Evolutionary conservation across 108 stramenopile genomes (phyloP).

Genomic region (Skeletonema tropicum): DNA sequence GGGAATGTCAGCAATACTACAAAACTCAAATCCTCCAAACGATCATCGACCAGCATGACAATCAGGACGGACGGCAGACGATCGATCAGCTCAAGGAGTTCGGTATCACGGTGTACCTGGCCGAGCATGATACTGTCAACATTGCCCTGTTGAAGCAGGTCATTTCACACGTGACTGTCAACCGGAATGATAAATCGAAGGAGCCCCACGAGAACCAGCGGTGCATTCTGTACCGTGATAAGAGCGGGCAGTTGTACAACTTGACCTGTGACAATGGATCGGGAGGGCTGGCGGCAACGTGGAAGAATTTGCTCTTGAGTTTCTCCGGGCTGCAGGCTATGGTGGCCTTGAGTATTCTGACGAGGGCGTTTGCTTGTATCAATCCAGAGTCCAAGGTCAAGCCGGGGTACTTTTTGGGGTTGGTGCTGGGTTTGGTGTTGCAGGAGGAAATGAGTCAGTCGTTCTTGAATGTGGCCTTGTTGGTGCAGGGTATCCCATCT

Average conservation of each 20-base stretch:
- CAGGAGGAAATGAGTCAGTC: conserved; percentile 62
- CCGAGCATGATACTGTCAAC: conserved; percentile 36
- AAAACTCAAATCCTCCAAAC: conserved; percentile 37
- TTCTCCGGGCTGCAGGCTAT: conserved; percentile 68
- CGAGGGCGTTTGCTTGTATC: conserved; percentile 51
- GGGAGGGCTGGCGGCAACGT: conserved; percentile 41
- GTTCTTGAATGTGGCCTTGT: conserved; percentile 65
- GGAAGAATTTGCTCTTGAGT: conserved; percentile 41
- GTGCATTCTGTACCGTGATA: conserved; percentile 63
- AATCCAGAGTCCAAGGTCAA: conserved; percentile 33
- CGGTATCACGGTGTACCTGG: conserved; percentile 51
- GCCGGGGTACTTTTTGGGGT: conserved; percentile 45
- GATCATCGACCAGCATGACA: conserved; percentile 33
- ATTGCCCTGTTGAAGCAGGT: conserved; percentile 34
- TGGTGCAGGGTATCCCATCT: conserved; percentile 61
- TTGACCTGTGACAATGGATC: conserved; percentile 46
- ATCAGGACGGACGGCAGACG: conserved; percentile 35
- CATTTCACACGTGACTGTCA: conserved; percentile 30
- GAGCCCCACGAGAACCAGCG: conserved; percentile 36
- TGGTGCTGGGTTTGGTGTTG: conserved; percentile 64
- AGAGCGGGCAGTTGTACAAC: conserved; percentile 60
- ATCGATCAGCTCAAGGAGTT: conserved; percentile 54
- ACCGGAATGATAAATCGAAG: conserved; percentile 19
- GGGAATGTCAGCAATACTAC: conserved; percentile 36
- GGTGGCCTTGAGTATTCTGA: conserved; percentile 55